Percentiles rank a stretch among this genome's conserved stretches.
These are phyloP conservation scores for Exidia glandulosa DNA, from an alignment of 768 basidiomycete genomes.

Conservation along the genomic window DNA sequence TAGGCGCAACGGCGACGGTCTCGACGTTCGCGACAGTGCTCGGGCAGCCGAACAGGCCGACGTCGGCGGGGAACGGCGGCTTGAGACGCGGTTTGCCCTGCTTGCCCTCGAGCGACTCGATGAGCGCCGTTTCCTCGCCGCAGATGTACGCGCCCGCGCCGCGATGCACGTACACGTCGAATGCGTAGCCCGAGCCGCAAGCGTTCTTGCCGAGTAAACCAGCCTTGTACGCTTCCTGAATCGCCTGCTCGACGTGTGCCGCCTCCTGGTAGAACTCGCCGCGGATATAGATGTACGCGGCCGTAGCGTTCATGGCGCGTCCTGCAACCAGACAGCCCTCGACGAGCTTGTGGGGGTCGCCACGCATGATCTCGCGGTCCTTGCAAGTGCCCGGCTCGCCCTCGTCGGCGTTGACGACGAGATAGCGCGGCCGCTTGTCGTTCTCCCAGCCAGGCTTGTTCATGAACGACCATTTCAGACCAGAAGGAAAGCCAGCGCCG, in stretches of 20 bases:
- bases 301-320: conserved; percentile 91
- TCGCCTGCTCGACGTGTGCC: conserved; percentile 86
- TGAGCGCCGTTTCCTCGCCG: conserved; percentile 95
- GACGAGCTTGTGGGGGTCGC: conserved; percentile 97
- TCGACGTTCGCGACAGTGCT: conserved; percentile 98
- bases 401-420: conserved; percentile 97
- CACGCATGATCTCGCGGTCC: conserved; percentile 94
- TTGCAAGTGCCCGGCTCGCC: conserved; percentile 99
- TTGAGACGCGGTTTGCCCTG: conserved; percentile 97
- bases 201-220: conserved; percentile 85
- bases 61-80: conserved; percentile 97
- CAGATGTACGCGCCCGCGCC: conserved; percentile 98
- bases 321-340: conserved; percentile 97
- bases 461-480: conserved; percentile 98
- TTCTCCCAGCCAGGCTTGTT: conserved; percentile 99
- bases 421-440: conserved; percentile 87
- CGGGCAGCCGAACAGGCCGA: conserved; percentile 94
- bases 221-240: conserved; percentile 85
- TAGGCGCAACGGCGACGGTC: conserved; percentile 95
- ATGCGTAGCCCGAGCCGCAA: conserved; percentile 86
- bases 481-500: conserved; percentile 93
- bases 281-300: conserved; percentile 99
- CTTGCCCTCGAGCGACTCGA: conserved; percentile 95
- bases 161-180: conserved; percentile 97
- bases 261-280: conserved; percentile 98